Percentiles rank a stretch among this genome's conserved stretches.
phyloP scores from a whole-genome alignment of 208 protist species.

The Wallacemonas sp. region DNA sequence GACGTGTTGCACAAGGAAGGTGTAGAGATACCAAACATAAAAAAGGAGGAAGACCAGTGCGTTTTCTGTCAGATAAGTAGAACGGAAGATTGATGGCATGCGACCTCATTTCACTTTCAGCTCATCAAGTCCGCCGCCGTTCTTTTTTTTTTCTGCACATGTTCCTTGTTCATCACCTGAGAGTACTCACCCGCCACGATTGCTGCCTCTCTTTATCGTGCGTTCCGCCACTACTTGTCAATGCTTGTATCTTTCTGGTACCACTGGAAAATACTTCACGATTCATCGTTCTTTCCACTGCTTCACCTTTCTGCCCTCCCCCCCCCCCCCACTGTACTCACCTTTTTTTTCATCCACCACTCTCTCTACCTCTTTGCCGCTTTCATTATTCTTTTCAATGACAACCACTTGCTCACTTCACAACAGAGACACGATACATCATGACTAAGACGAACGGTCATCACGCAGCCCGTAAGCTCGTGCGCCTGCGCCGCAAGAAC shows the following conservation, averaged over 20 bases:
- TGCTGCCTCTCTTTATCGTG: no score
- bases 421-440: background rate
- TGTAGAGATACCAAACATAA: no score
- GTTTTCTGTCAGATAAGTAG: no score
- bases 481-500: slow-evolving; percentile 77
- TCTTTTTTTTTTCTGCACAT: no score
- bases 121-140: no score
- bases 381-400: slow-evolving; percentile 3
- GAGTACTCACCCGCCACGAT: no score
- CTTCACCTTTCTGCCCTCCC: background rate
- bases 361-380: background rate
- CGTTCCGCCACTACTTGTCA: background rate
- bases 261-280: background rate
- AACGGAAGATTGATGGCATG: no score
- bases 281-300: no score
- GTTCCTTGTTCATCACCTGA: no score
- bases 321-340: slow-evolving; percentile 8
- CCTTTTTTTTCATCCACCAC: slow-evolving; percentile 22
- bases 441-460: slow-evolving; percentile 96
- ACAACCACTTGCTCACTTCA: no score
- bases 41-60: no score
- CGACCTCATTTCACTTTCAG: no score
- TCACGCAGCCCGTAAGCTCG: slow-evolving; percentile 95
- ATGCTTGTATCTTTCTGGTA: background rate
- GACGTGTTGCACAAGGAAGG: background rate